Evolutionary conservation across 129 eudicot species (phyloP), one percentile per base, ranked within the genome.

Genomic region (Scalesia atractyloides): DNA sequence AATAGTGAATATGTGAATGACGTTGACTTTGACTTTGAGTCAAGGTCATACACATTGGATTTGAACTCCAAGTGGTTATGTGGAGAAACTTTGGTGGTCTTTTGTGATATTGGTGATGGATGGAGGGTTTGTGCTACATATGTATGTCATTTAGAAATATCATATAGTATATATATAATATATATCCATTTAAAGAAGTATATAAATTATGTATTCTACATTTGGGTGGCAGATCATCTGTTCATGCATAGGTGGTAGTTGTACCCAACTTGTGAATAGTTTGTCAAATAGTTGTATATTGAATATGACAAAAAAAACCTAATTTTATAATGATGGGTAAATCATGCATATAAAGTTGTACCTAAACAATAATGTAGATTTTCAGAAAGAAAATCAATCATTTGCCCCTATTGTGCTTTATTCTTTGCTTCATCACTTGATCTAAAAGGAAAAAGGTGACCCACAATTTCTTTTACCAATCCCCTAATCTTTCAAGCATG

Each of bases 1-100:
- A 93, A 93, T 68, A 84, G 86, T 49, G 68, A 85, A 68, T 88
- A 61, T 69, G 57, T 72, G 72, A 84, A 68, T 79, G 92, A 88
- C 30, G 36, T 66, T 49, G 96, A 88, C 78, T 82, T 78, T 86
- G 92, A 91, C 62, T 73, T 60, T 17, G 89, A 84, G 78, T 82
- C 82, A 63, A 82, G 78, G 81, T 79, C 85, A 56, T 68, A 51
- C 72, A 62, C 65, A 73, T 64, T 91, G 60, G 96, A 91, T 83
- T 82, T 91, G 79, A 88, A 91, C 81, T 78, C 80, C 64, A 76
- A 84, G 65, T 83, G 76, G 68, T 62, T 36, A 70, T 56, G 64
- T 73, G 80, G 77, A 30, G 19, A 43, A 64, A 59, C 81, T 58
- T 84, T 70, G 71, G 57, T 77, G 78, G 82, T 80, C 53, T 59